Evolutionary conservation across 331 rosid genomes (phyloP).

Genomic region (Quercus tomentella): DNA sequence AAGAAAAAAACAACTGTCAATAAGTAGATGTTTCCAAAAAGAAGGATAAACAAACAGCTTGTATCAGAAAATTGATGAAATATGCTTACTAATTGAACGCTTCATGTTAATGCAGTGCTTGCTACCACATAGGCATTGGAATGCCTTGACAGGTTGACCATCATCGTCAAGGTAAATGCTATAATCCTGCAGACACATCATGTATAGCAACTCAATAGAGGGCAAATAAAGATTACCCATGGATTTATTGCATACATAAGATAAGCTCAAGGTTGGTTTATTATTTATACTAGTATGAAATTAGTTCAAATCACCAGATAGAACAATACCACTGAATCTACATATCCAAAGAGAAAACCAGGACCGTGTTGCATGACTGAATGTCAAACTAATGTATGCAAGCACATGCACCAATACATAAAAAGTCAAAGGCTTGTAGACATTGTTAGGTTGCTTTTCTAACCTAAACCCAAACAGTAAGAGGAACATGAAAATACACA

Average conservation of each 20-base stretch:
- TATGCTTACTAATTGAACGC: conserved; percentile 60
- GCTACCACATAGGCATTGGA: conserved; percentile 82
- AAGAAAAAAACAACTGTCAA: background rate
- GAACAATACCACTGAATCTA: background rate
- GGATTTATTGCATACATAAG: conserved; percentile 1
- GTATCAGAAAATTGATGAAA: background rate
- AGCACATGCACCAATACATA: background rate
- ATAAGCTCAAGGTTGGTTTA: background rate
- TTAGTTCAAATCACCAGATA: background rate
- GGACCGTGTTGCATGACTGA: background rate
- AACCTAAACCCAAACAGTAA: background rate
- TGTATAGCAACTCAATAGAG: conserved; percentile 1
- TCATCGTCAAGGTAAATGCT: conserved; percentile 78
- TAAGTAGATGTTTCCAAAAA: background rate
- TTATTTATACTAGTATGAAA: background rate
- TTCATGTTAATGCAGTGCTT: conserved; percentile 86
- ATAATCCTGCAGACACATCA: conserved; percentile 66
- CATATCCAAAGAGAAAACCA: background rate
- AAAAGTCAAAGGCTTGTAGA: background rate
- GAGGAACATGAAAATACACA: background rate
- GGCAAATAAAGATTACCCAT: background rate
- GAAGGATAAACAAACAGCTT: background rate
- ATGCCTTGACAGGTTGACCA: conserved; percentile 52
- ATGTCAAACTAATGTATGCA: background rate
- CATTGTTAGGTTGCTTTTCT: background rate